Conservation (phyloP, 345 rosid species). For the Atalantia buxifolia region DNA sequence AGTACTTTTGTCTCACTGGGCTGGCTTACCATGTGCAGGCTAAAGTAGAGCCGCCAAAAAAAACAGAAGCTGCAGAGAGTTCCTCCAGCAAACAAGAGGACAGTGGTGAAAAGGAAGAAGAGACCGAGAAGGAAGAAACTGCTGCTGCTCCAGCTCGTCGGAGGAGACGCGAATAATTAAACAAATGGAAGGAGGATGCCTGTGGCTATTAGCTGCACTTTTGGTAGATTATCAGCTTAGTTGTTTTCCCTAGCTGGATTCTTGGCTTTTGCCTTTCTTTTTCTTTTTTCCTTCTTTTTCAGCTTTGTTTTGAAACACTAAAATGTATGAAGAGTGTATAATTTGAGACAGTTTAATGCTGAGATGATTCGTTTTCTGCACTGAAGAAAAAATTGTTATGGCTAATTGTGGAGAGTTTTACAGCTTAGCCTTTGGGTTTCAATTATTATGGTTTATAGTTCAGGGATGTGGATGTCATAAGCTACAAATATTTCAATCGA, state of each 20-base stretch:
- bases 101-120: constrained; percentile 37
- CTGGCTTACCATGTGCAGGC: constrained; percentile 22
- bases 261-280: neutral
- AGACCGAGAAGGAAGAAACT: constrained; percentile 42
- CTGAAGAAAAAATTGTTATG: neutral
- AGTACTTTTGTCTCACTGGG: no score
- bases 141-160: constrained; percentile 43
- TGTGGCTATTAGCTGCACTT: constrained; percentile 12
- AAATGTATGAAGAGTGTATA: constrained; percentile 36
- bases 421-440: neutral
- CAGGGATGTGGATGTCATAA: no score
- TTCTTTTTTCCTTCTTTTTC: neutral
- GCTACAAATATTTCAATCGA: no score
- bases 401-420: neutral
- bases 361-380: constrained; percentile 2
- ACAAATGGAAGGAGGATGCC: neutral
- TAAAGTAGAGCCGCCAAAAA: constrained; percentile 37
- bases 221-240: constrained; percentile 27
- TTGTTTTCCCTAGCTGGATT: constrained; percentile 22
- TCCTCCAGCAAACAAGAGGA: constrained; percentile 36
- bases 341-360: constrained; percentile 12
- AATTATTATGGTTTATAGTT: neutral
- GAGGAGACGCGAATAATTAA: constrained; percentile 63
- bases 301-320: constrained; percentile 10
- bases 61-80: constrained; percentile 41